A percentile compares a stretch with the other conserved stretches of the same genome.
phyloP scores from a whole-genome alignment of 768 basidiomycete genomes.

The Auriscalpium orientale region DNA sequence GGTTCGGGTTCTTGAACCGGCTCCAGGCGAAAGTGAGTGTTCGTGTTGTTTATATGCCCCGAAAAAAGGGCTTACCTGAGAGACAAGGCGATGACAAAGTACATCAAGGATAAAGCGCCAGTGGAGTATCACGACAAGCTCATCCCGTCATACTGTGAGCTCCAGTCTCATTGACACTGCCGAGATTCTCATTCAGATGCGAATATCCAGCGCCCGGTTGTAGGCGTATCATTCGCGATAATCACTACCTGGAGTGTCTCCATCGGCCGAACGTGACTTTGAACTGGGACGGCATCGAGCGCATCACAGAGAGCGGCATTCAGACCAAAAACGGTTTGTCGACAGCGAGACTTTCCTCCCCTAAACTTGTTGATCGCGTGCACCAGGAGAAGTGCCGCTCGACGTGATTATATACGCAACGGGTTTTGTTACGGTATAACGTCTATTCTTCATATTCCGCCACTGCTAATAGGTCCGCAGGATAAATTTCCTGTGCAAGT shows the following conservation, averaged over 20 bases:
- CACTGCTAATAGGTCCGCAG: not conserved
- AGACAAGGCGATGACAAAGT: slow-evolving; percentile 32
- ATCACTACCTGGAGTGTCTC: slow-evolving; percentile 47
- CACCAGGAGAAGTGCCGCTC: not conserved
- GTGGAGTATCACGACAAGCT: slow-evolving; percentile 20
- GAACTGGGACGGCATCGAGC: slow-evolving; percentile 41
- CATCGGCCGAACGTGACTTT: slow-evolving; percentile 46
- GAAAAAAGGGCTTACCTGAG: not conserved
- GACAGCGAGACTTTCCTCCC: not conserved
- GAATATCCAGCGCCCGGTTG: slow-evolving; percentile 43
- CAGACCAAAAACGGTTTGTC: slow-evolving; percentile 28
- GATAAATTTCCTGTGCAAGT: slow-evolving; percentile 15
- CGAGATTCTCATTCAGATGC: not conserved
- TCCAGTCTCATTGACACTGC: not conserved
- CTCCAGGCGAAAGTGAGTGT: no score
- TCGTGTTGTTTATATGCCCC: no score
- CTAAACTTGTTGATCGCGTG: no score
- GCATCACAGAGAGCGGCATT: slow-evolving; percentile 41
- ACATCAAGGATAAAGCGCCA: slow-evolving; percentile 43
- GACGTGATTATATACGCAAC: not conserved
- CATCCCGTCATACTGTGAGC: slow-evolving; percentile 46
- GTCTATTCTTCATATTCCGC: not conserved
- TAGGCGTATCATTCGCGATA: slow-evolving; percentile 57
- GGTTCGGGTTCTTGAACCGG: no score
- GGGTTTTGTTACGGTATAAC: not conserved